Base-by-base conservation (phyloP, 2,329 filamentous ascomycete genomes). In the Fusarium azukiicola region DNA sequence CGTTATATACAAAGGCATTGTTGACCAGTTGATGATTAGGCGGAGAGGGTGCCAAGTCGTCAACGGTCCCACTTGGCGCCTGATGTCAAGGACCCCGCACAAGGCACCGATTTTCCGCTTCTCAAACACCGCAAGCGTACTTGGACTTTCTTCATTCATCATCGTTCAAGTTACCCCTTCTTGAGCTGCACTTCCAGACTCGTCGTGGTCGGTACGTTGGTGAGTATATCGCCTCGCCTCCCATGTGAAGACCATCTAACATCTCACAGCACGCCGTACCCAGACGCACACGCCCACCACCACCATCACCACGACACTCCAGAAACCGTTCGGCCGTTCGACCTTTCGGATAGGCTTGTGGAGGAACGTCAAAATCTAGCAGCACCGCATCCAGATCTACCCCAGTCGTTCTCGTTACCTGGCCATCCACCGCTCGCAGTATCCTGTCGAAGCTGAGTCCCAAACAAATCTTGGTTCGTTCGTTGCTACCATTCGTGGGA, bases 41-140 rank as follows among this genome's bases (percentile, higher is more conserved):
- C n/a, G n/a, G n/a, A n/a, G n/a, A n/a, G n/a, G n/a, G n/a, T n/a
- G n/a, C n/a, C n/a, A n/a, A n/a, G n/a, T n/a, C n/a, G n/a, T n/a
- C n/a, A n/a, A n/a, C 23, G 9, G 49, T 52, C 32, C 52, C 52
- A 56, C 52, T 38, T 56, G 19, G 52, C 11, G 40, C 56, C 21
- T 36, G 12, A n/a, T 38, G 21, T 40, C 56, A 61, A 61, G 56
- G 4, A 17, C 36, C 38, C 17, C 19, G 38, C 56, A 61, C 27
- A 36, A 66, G 19, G 44, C 46, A 27, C 23, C 13, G 32, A 66
- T 66, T 66, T 27, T 66, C 38, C 42, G 32, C 61, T 64, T 47
- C 61, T 36, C 46, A n/a, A 54, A 36, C 27, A 54, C 10, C 10
- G 50, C 27, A 2, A 32, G 12, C 9, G 16, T n/a, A n/a, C n/a